Evolutionary conservation across 2,329 filamentous ascomycete species (phyloP).

Genomic region (Colletotrichum limetticola): DNA sequence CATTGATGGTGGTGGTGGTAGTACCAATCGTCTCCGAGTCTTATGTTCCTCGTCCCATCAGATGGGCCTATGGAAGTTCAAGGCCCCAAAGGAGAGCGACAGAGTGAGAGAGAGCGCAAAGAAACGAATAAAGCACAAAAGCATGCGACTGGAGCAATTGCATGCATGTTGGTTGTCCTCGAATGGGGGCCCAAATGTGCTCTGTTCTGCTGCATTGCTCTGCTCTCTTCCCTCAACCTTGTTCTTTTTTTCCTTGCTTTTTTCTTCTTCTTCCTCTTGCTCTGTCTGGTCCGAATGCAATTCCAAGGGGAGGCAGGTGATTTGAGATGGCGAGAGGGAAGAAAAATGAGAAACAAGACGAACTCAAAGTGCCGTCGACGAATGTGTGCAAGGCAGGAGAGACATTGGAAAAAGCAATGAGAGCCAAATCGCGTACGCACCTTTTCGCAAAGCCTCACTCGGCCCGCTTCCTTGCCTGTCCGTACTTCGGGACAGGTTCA

Average conservation of each 20-base stretch:
- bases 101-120: background rate
- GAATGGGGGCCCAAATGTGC: background rate
- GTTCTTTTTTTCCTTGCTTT: background rate
- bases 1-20: conserved; percentile 8
- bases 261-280: background rate
- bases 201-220: background rate
- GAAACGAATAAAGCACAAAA: background rate
- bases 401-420: conserved; percentile 28
- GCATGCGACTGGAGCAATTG: background rate
- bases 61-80: conserved; percentile 2
- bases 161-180: background rate
- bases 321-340: background rate
- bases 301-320: background rate
- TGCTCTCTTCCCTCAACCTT: background rate
- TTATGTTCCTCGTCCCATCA: conserved; percentile 16
- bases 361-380: conserved; percentile 16
- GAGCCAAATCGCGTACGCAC: conserved; percentile 20
- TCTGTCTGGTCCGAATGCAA: background rate
- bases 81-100: background rate
- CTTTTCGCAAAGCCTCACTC: conserved; percentile 29
- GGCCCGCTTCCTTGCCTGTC: conserved; percentile 27
- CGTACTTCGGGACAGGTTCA: conserved; percentile 24
- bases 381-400: conserved; percentile 28
- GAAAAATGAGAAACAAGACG: conserved; percentile 4
- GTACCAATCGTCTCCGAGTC: conserved; percentile 7